Percentiles rank a stretch among this genome's conserved stretches.
phyloP scores from a whole-genome alignment of 306 rosid species.

The Cucurbita ficifolia region DNA sequence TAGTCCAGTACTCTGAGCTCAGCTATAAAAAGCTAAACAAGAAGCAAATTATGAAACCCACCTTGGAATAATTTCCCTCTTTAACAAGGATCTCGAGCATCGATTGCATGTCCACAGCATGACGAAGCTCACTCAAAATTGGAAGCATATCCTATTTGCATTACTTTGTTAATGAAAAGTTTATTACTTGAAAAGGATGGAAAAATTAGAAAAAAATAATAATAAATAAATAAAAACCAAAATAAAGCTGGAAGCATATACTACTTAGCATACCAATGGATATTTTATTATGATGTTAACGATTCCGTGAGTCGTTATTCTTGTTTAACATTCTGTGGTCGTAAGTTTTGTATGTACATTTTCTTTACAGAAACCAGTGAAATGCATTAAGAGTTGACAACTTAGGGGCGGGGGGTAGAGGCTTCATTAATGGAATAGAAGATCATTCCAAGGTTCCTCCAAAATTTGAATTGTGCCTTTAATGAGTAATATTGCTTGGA shows the following conservation, averaged over 20 bases:
- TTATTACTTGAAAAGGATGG: neutral
- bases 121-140: constrained; percentile 61
- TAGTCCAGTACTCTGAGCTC: neutral
- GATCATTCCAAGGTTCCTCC: neutral
- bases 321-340: neutral
- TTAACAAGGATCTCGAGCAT: constrained; percentile 75
- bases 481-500: neutral
- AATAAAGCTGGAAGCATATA: neutral
- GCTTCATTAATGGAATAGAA: neutral
- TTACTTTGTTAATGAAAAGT: constrained; percentile 10
- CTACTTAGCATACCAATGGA: neutral
- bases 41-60: constrained; percentile 23
- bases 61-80: constrained; percentile 93
- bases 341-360: neutral
- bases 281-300: neutral
- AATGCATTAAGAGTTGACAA: neutral
- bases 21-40: constrained; percentile 9
- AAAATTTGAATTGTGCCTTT: neutral
- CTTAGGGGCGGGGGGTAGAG: neutral
- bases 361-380: neutral
- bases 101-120: constrained; percentile 71
- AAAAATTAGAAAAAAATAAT: neutral
- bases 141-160: constrained; percentile 70
- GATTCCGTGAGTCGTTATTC: neutral
- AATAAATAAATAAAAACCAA: neutral